Evolutionary conservation across 371 early-diverging fungal genomes (phyloP).

Genomic region (Batkoa obscura): DNA sequence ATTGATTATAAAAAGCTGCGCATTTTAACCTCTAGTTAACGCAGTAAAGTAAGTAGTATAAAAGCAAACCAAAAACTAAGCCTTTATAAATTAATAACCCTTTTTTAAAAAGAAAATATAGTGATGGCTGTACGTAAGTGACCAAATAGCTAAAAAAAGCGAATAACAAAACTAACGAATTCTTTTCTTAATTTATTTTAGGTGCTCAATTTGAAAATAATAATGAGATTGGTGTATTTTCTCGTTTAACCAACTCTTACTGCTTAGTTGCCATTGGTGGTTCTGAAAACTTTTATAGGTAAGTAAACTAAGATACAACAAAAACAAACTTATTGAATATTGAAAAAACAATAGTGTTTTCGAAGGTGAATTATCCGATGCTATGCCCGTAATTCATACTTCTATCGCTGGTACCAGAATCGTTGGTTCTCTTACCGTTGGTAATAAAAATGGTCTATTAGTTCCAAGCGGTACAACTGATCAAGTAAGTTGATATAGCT

Average conservation of each 20-base stretch:
- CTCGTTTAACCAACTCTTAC: conserved; percentile 97
- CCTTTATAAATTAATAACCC: no score
- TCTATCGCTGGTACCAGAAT: conserved; percentile 97
- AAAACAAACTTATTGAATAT: conserved; percentile 5
- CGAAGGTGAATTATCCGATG: conserved; percentile 86
- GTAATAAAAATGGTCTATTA: conserved; percentile 93
- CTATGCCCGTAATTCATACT: conserved; percentile 97
- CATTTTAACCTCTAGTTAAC: no score
- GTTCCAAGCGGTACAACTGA: conserved; percentile 97
- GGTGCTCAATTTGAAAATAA: conserved; percentile 98
- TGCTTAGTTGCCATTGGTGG: conserved; percentile 97
- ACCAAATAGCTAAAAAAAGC: no score
- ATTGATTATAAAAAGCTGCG: no score
- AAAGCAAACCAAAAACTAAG: no score
- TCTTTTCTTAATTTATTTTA: conserved; percentile 9
- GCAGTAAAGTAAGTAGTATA: no score
- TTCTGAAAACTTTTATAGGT: conserved; percentile 95
- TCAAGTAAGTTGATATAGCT: conserved; percentile 28
- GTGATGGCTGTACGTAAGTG: no score
- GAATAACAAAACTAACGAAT: no score
- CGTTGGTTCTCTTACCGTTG: conserved; percentile 88
- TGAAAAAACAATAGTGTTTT: conserved; percentile 46
- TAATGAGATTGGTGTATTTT: conserved; percentile 97
- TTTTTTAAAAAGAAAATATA: no score
- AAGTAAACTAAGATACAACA: conserved; percentile 10